Evolutionary conservation across 495 filamentous ascomycete species (phyloP), one percentile per base, ranked within the genome.

Genomic region (Aspergillus bertholletiae): DNA sequence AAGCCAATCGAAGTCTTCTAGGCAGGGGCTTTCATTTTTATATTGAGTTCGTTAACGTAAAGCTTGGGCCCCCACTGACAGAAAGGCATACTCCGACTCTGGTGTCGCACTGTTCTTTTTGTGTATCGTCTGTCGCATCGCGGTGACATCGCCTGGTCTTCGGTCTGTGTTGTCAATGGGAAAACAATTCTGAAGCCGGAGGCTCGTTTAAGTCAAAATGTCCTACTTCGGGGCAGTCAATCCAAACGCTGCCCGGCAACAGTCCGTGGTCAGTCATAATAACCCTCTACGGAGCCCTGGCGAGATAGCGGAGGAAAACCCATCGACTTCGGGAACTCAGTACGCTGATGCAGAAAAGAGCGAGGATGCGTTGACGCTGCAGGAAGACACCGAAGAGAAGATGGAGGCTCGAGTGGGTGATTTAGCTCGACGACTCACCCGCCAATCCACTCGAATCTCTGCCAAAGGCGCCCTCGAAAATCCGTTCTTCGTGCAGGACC

Each of bases 251-350:
- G n/a, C 49, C 2, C 56, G 50, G 32, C 53, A 54, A 3, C 56
- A 59, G 17, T 58, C 56, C 9, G 60, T 62, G 20, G 60, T 62
- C 32, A 62, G 60, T 37, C 60, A 62, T 46, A 62, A 62, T 34
- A n/a, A 43, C 22, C 5, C 49, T 22, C 53, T 23, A 2, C 35
- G 44, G 28, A 20, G 17, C n/a, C 43, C 53, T 7, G 49, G 46
- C 1, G 20, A 37, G 2, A 18, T 49, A 5, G 53, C 48, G 8
- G 24, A 45, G 18, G 47, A 49, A n/a, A 30, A 24, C 20, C 11
- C 43, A n/a, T 27, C 21, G 3, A 34, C 20, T 15, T 1, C 56
- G 20, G 18, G 34, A 12, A 35, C 53, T 15, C 32, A 30, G 7
- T n/a, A 13, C 21, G 22, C 43, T 23, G 55, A 53, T 17, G 50